phyloP scores from a whole-genome alignment of 2,329 filamentous ascomycete genomes.

The Monilinia fructigena region DNA sequence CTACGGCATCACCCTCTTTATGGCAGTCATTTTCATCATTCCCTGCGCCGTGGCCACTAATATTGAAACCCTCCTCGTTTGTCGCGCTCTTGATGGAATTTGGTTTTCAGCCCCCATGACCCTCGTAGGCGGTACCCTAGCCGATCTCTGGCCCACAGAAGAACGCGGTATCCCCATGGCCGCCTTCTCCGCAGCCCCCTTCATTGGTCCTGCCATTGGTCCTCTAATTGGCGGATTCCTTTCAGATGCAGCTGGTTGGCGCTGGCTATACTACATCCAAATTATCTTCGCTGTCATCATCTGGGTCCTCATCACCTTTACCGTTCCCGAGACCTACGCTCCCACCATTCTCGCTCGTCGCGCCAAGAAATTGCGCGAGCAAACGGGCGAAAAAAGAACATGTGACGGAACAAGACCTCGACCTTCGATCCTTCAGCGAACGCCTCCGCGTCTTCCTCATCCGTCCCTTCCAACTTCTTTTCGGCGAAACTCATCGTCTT shows the following conservation, averaged over 20 bases:
- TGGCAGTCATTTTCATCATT: slow-evolving; percentile 77
- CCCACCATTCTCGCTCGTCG: slow-evolving; percentile 71
- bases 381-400: slow-evolving; percentile 56
- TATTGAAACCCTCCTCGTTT: slow-evolving; percentile 72
- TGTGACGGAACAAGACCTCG: slow-evolving; percentile 42
- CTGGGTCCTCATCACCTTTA: slow-evolving; percentile 55
- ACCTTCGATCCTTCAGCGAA: slow-evolving; percentile 52
- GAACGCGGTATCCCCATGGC: slow-evolving; percentile 87
- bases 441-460: slow-evolving; percentile 40
- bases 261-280: slow-evolving; percentile 87
- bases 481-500: slow-evolving; percentile 38
- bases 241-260: slow-evolving; percentile 67
- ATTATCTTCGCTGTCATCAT: slow-evolving; percentile 67
- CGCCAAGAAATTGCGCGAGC: slow-evolving; percentile 68
- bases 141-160: slow-evolving; percentile 81
- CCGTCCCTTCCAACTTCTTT: slow-evolving; percentile 43
- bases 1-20: slow-evolving; percentile 48
- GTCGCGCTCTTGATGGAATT: slow-evolving; percentile 75
- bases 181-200: slow-evolving; percentile 78
- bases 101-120: slow-evolving; percentile 87
- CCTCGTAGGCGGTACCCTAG: slow-evolving; percentile 76
- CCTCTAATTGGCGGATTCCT: slow-evolving; percentile 77
- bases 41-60: slow-evolving; percentile 76
- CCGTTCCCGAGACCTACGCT: slow-evolving; percentile 87
- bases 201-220: slow-evolving; percentile 76